Percentiles rank a stretch among this genome's conserved stretches.
Evolutionary conservation across 306 rosid species (phyloP).

Genomic region (Malus orientalis): DNA sequence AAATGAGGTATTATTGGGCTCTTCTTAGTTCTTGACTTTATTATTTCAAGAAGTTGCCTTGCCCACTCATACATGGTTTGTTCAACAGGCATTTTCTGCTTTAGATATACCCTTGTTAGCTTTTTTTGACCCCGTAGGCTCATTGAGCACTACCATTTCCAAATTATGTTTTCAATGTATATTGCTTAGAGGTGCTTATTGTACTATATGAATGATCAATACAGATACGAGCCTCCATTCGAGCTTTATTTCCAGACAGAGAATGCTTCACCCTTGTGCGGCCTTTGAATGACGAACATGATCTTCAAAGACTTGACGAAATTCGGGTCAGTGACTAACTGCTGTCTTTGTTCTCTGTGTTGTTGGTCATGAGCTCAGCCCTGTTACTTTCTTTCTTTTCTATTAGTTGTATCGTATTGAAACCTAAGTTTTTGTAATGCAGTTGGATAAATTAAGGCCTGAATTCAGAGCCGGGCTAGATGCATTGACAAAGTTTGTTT

Average conservation of each 20-base stretch:
- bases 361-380: background rate
- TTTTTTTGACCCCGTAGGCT: background rate
- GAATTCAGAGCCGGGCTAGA: conserved; percentile 79
- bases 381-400: background rate
- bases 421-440: conserved; percentile 21
- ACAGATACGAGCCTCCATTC: conserved; percentile 87
- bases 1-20: conserved; percentile 56
- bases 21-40: conserved; percentile 1
- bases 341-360: background rate
- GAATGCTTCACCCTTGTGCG: conserved; percentile 95
- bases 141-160: background rate
- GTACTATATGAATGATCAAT: conserved; percentile 10
- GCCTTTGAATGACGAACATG: conserved; percentile 80
- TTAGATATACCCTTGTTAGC: background rate
- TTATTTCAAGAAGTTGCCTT: background rate
- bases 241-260: conserved; percentile 91
- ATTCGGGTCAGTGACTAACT: conserved; percentile 44
- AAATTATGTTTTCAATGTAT: background rate
- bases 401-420: conserved; percentile 7
- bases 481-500: conserved; percentile 76
- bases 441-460: conserved; percentile 75
- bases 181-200: conserved; percentile 22
- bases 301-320: conserved; percentile 82
- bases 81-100: background rate
- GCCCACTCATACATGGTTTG: background rate